Evolutionary conservation across 1,284 basidiomycete species (phyloP), one percentile per base, ranked within the genome.

Genomic region (Hymenochaete sp.): DNA sequence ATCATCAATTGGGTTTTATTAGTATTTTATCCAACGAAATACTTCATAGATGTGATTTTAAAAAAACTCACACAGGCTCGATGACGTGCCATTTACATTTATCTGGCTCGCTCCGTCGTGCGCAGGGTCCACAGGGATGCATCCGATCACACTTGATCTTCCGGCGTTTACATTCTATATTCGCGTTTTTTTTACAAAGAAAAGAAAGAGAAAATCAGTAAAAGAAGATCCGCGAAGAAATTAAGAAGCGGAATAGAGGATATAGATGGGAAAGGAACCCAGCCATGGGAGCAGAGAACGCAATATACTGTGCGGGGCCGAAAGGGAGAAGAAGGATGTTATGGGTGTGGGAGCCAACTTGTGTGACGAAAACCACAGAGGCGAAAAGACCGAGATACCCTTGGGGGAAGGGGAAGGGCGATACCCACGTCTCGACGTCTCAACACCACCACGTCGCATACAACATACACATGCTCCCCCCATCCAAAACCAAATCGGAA

Each of bases 131-230:
- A 58, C 76, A 77, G 38, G 73, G 75, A 48, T 77, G 70, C 4
- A 64, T 67, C 55, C 76, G 71, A 59, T 78, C 73, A 56, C 76
- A 78, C 56, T 73, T 77, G 56, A 78, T 77, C 60, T 77, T 78
- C 29, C 76, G 65, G 50, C 75, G 59, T 52, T 78, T 78, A 58
- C 75, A 78, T 55, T 77, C 76, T 71, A 54, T 54, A n/a, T n/a
- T n/a, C n/a, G n/a, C 29, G 33, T 47, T 41, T 54, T 54, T 39
- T 55, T 50, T 25, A 55, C 29, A 48, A 47, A 10, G 42, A 41
- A 36, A 47, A 38, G 35, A 16, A 44, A 39, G 38, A 28, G 36
- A 42, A 37, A 8, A 8, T 28, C 18, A 13, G 22, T 9, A 26
- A n/a, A 14, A 35, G 42, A 3, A 41, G 19, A 13, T 18, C 14